A percentile compares a stretch with the other conserved stretches of the same genome.
Conservation (phyloP, 2,329 filamentous ascomycete genomes). For the Pseudocercospora pini-densiflorae region DNA sequence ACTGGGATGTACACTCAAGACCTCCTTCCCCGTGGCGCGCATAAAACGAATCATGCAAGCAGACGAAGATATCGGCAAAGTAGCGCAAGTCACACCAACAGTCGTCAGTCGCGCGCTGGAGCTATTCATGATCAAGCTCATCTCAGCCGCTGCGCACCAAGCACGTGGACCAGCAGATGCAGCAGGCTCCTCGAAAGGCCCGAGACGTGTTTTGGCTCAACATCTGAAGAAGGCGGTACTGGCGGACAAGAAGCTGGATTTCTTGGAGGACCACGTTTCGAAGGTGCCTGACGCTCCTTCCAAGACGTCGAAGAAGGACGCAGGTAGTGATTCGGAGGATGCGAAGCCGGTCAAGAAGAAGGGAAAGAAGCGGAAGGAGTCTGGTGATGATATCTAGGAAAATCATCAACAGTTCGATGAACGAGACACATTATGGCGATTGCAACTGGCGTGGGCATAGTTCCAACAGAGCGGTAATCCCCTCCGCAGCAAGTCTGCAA, state of each 20-base stretch:
- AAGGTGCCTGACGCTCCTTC: conserved; percentile 73
- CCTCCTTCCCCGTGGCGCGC: conserved; percentile 93
- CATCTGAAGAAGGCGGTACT: conserved; percentile 92
- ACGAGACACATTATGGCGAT: too few relatives aligned
- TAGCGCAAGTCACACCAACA: conserved; percentile 95
- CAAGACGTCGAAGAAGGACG: conserved; percentile 45
- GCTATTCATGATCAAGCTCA: conserved; percentile 95
- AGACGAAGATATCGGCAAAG: conserved; percentile 97
- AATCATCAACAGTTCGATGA: background rate
- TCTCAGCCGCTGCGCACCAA: conserved; percentile 83
- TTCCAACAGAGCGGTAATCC: background rate
- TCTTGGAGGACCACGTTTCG: conserved; percentile 85
- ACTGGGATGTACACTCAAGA: conserved; percentile 74
- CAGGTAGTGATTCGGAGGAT: conserved; percentile 37
- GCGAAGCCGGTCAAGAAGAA: conserved; percentile 29
- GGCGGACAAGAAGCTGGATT: conserved; percentile 91
- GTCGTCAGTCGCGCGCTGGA: conserved; percentile 88
- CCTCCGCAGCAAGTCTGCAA: background rate
- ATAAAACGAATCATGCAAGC: conserved; percentile 99
- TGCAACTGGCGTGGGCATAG: background rate
- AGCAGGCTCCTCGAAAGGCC: conserved; percentile 44
- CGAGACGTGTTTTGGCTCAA: conserved; percentile 84
- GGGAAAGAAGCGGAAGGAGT: conserved; percentile 35
- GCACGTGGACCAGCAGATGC: conserved; percentile 56
- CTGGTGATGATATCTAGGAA: conserved; percentile 34